Percentiles rank a stretch among this genome's conserved stretches.
phyloP scores from a whole-genome alignment of 345 rosid genomes.

The Gossypium turneri region DNA sequence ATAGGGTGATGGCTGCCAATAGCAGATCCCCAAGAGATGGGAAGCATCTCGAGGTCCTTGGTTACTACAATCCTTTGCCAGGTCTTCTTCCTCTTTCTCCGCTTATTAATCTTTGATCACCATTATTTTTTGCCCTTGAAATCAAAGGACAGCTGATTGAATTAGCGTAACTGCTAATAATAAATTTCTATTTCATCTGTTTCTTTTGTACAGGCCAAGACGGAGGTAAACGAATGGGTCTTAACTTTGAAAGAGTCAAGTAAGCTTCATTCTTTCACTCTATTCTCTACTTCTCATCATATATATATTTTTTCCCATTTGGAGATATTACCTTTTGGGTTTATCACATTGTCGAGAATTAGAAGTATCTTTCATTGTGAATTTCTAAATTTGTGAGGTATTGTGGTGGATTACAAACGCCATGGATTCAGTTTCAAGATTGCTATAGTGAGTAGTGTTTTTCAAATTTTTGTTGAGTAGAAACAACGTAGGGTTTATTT shows the following conservation, averaged over 20 bases:
- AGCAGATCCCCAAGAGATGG: slow-evolving; percentile 85
- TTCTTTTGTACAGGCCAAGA: slow-evolving; percentile 32
- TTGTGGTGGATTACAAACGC: neutral
- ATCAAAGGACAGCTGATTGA: neutral
- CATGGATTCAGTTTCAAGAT: neutral
- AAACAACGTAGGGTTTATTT: neutral
- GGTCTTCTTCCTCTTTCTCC: slow-evolving; percentile 27
- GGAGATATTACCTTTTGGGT: neutral
- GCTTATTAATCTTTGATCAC: neutral
- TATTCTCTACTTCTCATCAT: neutral
- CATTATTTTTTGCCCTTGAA: neutral
- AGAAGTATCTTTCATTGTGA: neutral
- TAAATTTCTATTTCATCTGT: slow-evolving; percentile 4
- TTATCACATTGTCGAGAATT: neutral
- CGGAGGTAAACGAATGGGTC: slow-evolving; percentile 92
- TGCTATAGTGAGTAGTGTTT: neutral
- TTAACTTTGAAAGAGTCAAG: slow-evolving; percentile 86
- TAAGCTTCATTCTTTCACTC: slow-evolving; percentile 30
- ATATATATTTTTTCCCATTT: neutral
- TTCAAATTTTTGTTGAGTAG: neutral
- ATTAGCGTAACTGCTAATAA: neutral
- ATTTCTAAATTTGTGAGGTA: neutral
- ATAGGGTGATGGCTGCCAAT: slow-evolving; percentile 72
- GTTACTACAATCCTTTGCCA: slow-evolving; percentile 78
- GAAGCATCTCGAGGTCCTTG: slow-evolving; percentile 75